These are phyloP conservation scores for Penicillium antarcticum DNA, from an alignment of 495 filamentous ascomycete species.

Conservation along the genomic window DNA sequence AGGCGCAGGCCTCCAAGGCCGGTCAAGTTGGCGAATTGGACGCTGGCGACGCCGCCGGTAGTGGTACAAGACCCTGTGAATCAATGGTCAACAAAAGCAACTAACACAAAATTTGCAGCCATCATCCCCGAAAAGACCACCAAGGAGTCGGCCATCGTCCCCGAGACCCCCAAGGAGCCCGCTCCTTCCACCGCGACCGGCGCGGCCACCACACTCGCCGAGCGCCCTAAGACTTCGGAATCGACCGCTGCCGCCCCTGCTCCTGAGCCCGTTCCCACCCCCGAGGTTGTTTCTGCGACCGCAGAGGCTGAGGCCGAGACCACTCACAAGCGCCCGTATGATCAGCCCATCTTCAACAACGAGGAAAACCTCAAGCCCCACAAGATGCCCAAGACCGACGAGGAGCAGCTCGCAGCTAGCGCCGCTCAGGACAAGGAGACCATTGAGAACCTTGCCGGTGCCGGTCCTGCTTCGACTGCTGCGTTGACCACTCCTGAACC, in stretches of 20 bases:
- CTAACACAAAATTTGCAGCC: slow-evolving; percentile 7
- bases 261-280: slow-evolving; percentile 5
- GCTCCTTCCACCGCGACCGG: slow-evolving; percentile 10
- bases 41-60: slow-evolving; percentile 14
- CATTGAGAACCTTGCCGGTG: slow-evolving; percentile 18
- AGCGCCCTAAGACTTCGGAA: slow-evolving; percentile 30
- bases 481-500: slow-evolving; percentile 23
- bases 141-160: slow-evolving; percentile 15
- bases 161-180: slow-evolving; percentile 21
- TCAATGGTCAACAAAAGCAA: slow-evolving; percentile 1
- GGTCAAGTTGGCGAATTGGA: slow-evolving; percentile 18
- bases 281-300: slow-evolving; percentile 4
- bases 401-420: slow-evolving; percentile 19
- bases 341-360: slow-evolving; percentile 30
- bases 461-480: slow-evolving; percentile 23
- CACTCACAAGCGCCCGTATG: slow-evolving; percentile 29
- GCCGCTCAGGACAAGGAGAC: slow-evolving; percentile 13
- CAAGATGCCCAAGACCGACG: slow-evolving; percentile 31
- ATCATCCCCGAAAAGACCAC: slow-evolving; percentile 18
- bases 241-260: slow-evolving; percentile 2
- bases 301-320: slow-evolving; percentile 21
- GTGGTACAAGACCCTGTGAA: slow-evolving; percentile 8
- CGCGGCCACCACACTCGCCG: slow-evolving; percentile 18
- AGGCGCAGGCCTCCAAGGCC: slow-evolving; percentile 26
- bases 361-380: slow-evolving; percentile 24